Base-by-base conservation (phyloP, 352 stramenopile genomes). In the Phytophthora foliorum region DNA sequence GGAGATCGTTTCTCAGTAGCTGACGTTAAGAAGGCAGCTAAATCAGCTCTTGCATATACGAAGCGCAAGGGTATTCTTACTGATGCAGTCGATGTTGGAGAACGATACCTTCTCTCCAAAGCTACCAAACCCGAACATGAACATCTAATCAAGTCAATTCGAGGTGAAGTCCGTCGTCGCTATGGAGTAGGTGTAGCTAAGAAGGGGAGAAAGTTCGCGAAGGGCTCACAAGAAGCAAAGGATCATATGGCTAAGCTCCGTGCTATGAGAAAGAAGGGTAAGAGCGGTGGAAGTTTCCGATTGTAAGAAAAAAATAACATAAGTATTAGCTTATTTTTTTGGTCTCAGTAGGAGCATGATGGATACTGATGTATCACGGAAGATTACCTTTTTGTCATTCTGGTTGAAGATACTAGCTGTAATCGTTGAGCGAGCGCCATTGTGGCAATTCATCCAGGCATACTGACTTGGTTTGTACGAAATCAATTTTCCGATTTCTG, bases 101-200 rank as follows among this genome's bases (percentile, higher is more conserved):
- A 70, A 16, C 53, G 36, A 14, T 53, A 13, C 19, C 27, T 58
- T 0, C 27, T 70, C 11, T 45, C 13, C 7, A 63, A 58, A 8
- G 38, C 54, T 16, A 64, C 25, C 6, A 69, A 69, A 1, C 63
- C 59, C 0, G 63, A 64, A 4, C 63, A 70, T 42, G 48, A 25
- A 13, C n/a, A 36, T 2, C 19, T 69, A 6, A 66, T 67, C 39
- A 61, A 57, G 7, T 49, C 36, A 1, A 10, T 66, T 2, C 38
- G 48, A 9, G 31, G 51, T 8, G 46, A 66, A 3, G 42, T 72
- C n/a, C n/a, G n/a, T n/a, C n/a, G n/a, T n/a, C n/a, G n/a, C n/a
- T n/a, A n/a, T n/a, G n/a, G n/a, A n/a, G n/a, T n/a, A n/a, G n/a
- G n/a, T n/a, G n/a, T n/a, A n/a, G n/a, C n/a, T n/a, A n/a, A n/a